phyloP scores from a whole-genome alignment of 805 yeast genomes.

The Saccharomyces eubayanus region DNA sequence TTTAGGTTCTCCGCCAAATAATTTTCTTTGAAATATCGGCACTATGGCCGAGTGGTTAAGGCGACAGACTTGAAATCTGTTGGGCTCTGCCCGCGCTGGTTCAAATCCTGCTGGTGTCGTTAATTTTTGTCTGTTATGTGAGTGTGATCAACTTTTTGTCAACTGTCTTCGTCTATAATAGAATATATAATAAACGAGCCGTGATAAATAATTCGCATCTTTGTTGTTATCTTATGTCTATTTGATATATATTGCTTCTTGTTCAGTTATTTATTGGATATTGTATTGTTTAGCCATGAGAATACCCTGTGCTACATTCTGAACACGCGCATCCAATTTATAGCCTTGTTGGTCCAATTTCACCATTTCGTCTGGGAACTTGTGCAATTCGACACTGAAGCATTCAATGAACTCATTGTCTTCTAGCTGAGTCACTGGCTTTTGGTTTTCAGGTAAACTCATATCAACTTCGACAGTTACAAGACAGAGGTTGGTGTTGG shows the following conservation, averaged over 20 bases:
- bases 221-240: background rate
- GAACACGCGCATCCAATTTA: conserved; percentile 78
- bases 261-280: conserved; percentile 2
- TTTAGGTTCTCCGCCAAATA: background rate
- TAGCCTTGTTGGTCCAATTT: conserved; percentile 56
- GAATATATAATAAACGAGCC: no score
- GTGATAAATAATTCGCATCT: background rate
- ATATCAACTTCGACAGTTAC: conserved; percentile 75
- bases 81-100: conserved; percentile 45
- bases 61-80: conserved; percentile 42
- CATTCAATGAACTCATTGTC: conserved; percentile 89
- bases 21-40: conserved; percentile 14
- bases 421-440: conserved; percentile 71
- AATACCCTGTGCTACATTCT: conserved; percentile 78
- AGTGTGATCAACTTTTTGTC: background rate
- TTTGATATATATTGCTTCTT: background rate
- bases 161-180: background rate
- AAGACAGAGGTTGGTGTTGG: conserved; percentile 77
- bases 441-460: conserved; percentile 50
- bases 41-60: conserved; percentile 44
- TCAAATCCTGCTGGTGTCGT: conserved; percentile 42
- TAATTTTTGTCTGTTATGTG: conserved; percentile 14
- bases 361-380: conserved; percentile 47
- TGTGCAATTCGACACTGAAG: conserved; percentile 58
- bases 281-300: conserved; percentile 41